Evolutionary conservation across 805 yeast genomes (phyloP).

Genomic region (Schizosaccharomyces japonicus): DNA sequence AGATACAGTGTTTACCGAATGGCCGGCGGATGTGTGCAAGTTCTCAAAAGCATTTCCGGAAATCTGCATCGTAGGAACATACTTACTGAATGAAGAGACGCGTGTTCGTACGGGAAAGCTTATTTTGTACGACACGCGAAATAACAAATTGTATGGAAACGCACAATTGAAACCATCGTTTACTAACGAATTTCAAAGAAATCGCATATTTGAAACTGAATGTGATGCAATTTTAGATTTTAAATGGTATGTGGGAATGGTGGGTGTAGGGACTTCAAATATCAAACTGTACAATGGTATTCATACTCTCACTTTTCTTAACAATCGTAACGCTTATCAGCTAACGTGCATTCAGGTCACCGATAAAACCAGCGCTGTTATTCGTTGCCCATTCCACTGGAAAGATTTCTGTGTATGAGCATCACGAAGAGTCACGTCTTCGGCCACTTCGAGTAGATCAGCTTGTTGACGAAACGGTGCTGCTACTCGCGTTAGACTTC

Average conservation of each 20-base stretch:
- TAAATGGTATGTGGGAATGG: background rate
- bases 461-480: background rate
- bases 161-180: background rate
- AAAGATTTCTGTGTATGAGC: background rate
- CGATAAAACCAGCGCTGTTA: background rate
- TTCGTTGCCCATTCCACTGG: slow-evolving; percentile 2
- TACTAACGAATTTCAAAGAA: background rate
- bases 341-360: background rate
- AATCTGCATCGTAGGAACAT: background rate
- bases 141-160: background rate
- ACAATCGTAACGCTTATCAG: background rate
- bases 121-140: background rate
- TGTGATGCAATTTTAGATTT: slow-evolving; percentile 3
- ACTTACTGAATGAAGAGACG: background rate
- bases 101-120: background rate
- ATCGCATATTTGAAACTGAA: background rate
- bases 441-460: background rate
- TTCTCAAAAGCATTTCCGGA: background rate
- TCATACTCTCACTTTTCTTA: too few relatives aligned
- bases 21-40: slow-evolving; percentile 4
- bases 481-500: background rate
- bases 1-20: background rate
- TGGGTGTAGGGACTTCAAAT: background rate
- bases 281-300: too few relatives aligned
- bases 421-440: background rate